Evolutionary conservation across 768 basidiomycete genomes (phyloP), one percentile per base, ranked within the genome.

Genomic region (Infundibulicybe gibba): DNA sequence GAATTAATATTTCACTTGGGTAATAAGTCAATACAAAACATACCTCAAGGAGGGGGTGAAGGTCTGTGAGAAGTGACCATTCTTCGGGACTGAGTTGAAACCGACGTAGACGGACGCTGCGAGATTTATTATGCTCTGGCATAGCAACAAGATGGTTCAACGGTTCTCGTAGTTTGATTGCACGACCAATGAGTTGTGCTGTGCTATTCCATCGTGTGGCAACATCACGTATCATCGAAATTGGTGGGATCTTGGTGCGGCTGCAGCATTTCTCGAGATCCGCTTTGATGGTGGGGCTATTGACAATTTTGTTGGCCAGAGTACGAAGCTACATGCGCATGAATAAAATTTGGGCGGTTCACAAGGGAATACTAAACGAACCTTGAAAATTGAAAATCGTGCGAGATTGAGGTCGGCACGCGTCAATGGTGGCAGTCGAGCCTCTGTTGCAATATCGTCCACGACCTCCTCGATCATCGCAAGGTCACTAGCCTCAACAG

Each of bases 191-290:
- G 8, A 59, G 49, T 30, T 51, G 44, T 5, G 54, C 43, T 2
- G 56, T 54, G 40, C 51, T 54, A 38, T 62, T 63, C 61, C 63
- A 63, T 12, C 56, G 47, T 5, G 62, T 61, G 5, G 52, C 31
- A 10, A 61, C 54, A 40, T 54, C 49, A 3, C 48, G 33, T 6
- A 57, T 35, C 58, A 61, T 61, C 31, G 45, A 37, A 25, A 49
- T 54, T 10, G 48, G 13, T 13, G 19, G 10, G 13, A 52, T 50
- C 3, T 45, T 32, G 19, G 25, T 45, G 2, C 30, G 31, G 31
- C 30, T n/a, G 34, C 54, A 55, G 6, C 31, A 45, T 3, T 35
- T 43, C 16, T 48, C 19, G 6, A 62, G 53, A 37, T 55, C 52
- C 6, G 46, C 53, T 3, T 31, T 47, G 37, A 60, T 38, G 0